Conservation (phyloP, 2,329 filamentous ascomycete species). For the Hymenoscyphus repandus region DNA sequence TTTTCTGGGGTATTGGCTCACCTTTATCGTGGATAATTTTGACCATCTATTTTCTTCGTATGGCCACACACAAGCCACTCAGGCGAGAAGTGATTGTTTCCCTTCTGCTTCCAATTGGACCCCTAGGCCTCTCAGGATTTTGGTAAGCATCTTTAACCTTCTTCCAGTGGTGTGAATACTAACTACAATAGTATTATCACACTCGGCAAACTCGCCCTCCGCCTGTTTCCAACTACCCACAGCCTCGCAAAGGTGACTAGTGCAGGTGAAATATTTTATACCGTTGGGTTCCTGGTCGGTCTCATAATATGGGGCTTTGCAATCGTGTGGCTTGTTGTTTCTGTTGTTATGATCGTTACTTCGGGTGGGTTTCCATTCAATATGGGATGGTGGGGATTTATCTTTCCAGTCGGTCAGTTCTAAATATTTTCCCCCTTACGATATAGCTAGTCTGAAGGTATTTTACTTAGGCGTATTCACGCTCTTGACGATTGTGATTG, state of each 20-base stretch:
- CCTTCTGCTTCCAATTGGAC: constrained; percentile 61
- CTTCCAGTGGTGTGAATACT: no score
- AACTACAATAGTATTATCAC: constrained; percentile 15
- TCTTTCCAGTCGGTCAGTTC: constrained; percentile 38
- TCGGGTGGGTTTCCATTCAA: constrained; percentile 47
- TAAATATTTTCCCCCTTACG: not conserved
- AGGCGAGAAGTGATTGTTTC: constrained; percentile 61
- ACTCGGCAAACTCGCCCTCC: constrained; percentile 10
- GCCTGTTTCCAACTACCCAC: constrained; percentile 8
- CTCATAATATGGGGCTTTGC: constrained; percentile 52
- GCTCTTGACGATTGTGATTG: constrained; percentile 41
- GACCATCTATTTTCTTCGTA: constrained; percentile 54
- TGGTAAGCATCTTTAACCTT: constrained; percentile 23
- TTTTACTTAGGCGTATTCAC: constrained; percentile 45
- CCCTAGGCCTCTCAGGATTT: constrained; percentile 60
- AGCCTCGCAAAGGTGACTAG: constrained; percentile 26
- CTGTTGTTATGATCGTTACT: constrained; percentile 41
- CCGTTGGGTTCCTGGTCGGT: constrained; percentile 47
- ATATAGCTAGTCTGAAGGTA: not conserved
- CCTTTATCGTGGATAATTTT: constrained; percentile 56
- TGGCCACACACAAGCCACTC: constrained; percentile 57
- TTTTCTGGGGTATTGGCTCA: constrained; percentile 61
- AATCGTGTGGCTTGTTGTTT: constrained; percentile 48
- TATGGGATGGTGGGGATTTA: constrained; percentile 57
- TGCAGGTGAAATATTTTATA: constrained; percentile 50